Percentiles rank a stretch among this genome's conserved stretches.
Evolutionary conservation across 2,329 filamentous ascomycete species (phyloP).

Genomic region (Botrytis elliptica): DNA sequence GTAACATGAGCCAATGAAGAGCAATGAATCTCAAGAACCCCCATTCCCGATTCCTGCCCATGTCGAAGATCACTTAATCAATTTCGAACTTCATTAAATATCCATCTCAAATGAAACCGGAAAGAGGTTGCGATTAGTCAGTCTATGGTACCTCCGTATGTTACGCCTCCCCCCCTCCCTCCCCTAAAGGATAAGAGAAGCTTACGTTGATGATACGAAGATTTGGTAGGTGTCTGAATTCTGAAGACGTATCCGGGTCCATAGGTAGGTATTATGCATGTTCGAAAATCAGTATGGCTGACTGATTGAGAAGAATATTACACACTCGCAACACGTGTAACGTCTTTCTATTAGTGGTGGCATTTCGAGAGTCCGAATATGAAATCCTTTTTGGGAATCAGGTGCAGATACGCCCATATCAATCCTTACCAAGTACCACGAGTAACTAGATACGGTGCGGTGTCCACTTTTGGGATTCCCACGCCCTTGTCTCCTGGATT

Average conservation of each 20-base stretch:
- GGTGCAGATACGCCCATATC: conserved; percentile 7
- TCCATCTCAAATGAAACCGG: not conserved
- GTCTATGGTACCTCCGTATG: not conserved
- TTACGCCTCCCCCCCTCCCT: not conserved
- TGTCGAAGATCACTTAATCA: conserved; percentile 13
- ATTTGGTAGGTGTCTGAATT: not conserved
- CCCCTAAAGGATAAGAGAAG: not conserved
- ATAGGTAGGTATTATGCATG: not conserved
- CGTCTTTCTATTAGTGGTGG: conserved; percentile 8
- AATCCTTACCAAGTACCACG: conserved; percentile 1
- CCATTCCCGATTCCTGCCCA: not conserved
- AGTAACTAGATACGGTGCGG: conserved; percentile 7
- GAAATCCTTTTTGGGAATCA: conserved; percentile 12
- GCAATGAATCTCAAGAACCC: not conserved
- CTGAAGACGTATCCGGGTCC: not conserved
- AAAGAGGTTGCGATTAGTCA: not conserved
- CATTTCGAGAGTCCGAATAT: conserved; percentile 11
- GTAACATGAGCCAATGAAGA: conserved; percentile 15
- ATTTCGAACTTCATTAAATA: not conserved
- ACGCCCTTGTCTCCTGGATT: conserved; percentile 15
- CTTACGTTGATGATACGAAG: not conserved
- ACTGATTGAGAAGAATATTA: not conserved
- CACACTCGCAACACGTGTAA: not conserved
- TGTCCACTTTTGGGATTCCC: conserved; percentile 18
- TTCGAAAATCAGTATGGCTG: not conserved